Conservation (phyloP, 208 protist genomes). For the Crithidia fasciculata region DNA sequence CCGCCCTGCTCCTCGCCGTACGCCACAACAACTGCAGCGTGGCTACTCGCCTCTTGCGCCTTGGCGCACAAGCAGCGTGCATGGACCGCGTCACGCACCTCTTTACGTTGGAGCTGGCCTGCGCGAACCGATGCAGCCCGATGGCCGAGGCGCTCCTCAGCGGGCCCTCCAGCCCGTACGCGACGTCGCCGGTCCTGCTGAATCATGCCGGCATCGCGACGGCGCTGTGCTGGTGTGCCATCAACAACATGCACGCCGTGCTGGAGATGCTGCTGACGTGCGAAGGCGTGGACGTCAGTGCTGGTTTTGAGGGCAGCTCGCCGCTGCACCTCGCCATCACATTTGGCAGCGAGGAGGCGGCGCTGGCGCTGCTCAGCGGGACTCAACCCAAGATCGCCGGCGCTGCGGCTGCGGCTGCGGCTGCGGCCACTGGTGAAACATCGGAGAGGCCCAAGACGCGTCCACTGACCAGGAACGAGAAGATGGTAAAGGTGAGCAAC, state of each 20-base stretch:
- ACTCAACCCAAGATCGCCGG: conserved; percentile 23
- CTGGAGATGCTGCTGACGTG: conserved; percentile 58
- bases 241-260: conserved; percentile 73
- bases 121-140: conserved; percentile 60
- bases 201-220: conserved; percentile 80
- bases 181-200: conserved; percentile 53
- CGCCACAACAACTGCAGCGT: conserved; percentile 61
- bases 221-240: conserved; percentile 80
- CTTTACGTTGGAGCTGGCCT: conserved; percentile 78
- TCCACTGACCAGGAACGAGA: not conserved
- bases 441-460: not conserved
- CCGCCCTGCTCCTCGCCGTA: conserved; percentile 64
- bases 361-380: conserved; percentile 54
- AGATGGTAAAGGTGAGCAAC: not conserved
- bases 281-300: conserved; percentile 56
- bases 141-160: conserved; percentile 60
- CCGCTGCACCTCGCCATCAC: conserved; percentile 76
- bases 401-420: not conserved
- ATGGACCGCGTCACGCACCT: conserved; percentile 72
- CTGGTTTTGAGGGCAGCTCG: conserved; percentile 65
- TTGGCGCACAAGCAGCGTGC: conserved; percentile 65
- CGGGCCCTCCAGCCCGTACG: conserved; percentile 31
- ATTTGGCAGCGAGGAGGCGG: conserved; percentile 67
- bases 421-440: not conserved
- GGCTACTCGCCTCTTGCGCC: conserved; percentile 59